phyloP scores from a whole-genome alignment of 257 asterid genomes.

The Solanum pinnatisectum region DNA sequence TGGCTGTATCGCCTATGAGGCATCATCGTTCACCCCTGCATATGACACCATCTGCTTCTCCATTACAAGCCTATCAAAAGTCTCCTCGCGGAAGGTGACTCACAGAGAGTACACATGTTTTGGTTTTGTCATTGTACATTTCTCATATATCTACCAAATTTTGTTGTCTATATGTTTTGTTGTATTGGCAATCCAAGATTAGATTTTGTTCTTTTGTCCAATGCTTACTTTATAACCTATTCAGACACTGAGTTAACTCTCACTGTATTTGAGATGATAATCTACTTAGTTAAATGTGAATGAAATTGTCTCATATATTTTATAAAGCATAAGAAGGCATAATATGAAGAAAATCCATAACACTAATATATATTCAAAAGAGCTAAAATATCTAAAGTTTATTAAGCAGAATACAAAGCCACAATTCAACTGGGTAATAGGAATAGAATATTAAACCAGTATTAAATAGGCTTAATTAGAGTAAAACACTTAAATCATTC shows the following conservation, averaged over 20 bases:
- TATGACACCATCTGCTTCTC: constrained; percentile 42
- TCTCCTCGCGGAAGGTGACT: constrained; percentile 37
- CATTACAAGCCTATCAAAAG: constrained; percentile 37
- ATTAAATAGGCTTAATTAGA: too few species aligned
- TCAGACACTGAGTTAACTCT: neutral
- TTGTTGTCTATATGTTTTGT: neutral
- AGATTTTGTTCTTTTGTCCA: neutral
- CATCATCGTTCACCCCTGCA: constrained; percentile 39
- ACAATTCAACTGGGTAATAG: too few species aligned
- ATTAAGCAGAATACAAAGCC: too few species aligned
- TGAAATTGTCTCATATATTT: too few species aligned
- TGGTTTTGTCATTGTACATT: constrained; percentile 8
- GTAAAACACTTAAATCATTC: too few species aligned
- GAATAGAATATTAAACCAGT: too few species aligned
- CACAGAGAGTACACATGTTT: neutral
- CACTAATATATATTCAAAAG: too few species aligned
- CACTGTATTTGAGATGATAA: neutral
- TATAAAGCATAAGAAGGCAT: too few species aligned
- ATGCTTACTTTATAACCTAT: neutral
- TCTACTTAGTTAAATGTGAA: neutral
- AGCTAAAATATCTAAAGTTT: too few species aligned
- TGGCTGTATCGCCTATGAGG: constrained; percentile 12
- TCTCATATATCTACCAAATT: neutral
- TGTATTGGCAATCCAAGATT: neutral
- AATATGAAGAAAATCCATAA: too few species aligned